A percentile compares a stretch with the other conserved stretches of the same genome.
phyloP scores from a whole-genome alignment of 2,329 filamentous ascomycete genomes.

The Epichloe hybrida region DNA sequence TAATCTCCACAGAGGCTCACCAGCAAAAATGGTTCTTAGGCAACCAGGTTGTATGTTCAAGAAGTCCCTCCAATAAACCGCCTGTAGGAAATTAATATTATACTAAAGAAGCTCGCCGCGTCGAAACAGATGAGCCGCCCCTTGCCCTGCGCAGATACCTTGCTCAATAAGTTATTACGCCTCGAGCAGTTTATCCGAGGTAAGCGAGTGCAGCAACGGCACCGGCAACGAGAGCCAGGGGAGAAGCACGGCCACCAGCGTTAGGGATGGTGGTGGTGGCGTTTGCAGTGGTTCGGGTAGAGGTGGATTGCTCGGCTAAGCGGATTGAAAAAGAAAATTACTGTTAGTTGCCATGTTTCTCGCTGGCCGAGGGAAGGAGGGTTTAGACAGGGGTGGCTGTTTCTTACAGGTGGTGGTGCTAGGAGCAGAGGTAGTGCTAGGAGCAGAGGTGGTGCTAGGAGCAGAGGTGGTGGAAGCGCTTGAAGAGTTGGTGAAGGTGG shows the following conservation, averaged over 20 bases:
- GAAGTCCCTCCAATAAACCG: background rate
- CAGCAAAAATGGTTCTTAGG: background rate
- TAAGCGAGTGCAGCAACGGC: constrained; percentile 21
- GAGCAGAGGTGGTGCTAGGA: background rate
- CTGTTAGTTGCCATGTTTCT: constrained; percentile 1
- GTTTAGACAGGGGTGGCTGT: background rate
- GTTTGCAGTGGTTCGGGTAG: constrained; percentile 1
- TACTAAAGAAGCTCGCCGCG: background rate
- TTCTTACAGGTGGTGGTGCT: constrained; percentile 8
- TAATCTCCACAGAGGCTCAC: background rate
- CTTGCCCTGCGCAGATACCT: background rate
- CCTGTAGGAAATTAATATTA: background rate
- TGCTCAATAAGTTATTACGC: background rate
- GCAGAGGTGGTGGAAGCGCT: background rate
- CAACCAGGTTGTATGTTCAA: background rate
- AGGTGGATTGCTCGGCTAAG: constrained; percentile 1
- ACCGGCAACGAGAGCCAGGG: constrained; percentile 20
- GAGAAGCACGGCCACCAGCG: constrained; percentile 17
- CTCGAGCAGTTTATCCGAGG: constrained; percentile 13
- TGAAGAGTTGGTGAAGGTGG: constrained; percentile 2
- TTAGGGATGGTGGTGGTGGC: constrained; percentile 15
- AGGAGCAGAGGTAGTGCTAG: constrained; percentile 7
- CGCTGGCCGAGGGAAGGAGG: background rate
- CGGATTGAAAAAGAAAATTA: no score
- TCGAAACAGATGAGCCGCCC: background rate